Evolutionary conservation across 441 rosid species (phyloP).

Genomic region (Aquilaria agallochum): DNA sequence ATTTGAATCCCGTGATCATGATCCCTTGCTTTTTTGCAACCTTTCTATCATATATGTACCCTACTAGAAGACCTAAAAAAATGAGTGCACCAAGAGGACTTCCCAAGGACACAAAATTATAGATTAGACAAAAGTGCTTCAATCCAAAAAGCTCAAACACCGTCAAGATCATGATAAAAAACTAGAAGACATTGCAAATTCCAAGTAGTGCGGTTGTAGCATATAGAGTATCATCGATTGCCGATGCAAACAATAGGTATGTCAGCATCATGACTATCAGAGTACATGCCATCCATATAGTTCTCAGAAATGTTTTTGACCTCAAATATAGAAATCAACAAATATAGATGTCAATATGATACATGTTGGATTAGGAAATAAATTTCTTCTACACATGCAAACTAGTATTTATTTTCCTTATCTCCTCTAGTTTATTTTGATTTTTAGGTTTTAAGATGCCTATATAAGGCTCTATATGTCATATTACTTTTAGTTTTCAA

Average conservation of each 20-base stretch:
- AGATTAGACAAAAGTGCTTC: constrained; percentile 35
- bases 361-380: too few relatives aligned
- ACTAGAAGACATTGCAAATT: constrained; percentile 39
- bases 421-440: too few relatives aligned
- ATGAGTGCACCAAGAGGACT: constrained; percentile 45
- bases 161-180: constrained; percentile 43
- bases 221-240: constrained; percentile 31
- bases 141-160: constrained; percentile 48
- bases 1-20: constrained; percentile 8
- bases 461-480: too few relatives aligned
- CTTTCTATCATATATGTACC: constrained; percentile 36
- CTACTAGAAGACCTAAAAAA: constrained; percentile 43
- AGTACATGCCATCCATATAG: constrained; percentile 42
- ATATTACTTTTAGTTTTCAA: too few relatives aligned
- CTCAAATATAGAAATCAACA: constrained; percentile 15
- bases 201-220: constrained; percentile 40
- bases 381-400: too few relatives aligned
- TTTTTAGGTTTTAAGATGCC: too few relatives aligned
- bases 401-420: too few relatives aligned
- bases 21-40: constrained; percentile 32
- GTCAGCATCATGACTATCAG: constrained; percentile 32
- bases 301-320: constrained; percentile 32
- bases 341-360: too few relatives aligned
- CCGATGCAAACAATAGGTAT: constrained; percentile 43
- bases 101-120: constrained; percentile 40